Conservation (phyloP, 768 basidiomycete species). For the Coprinopsis marcescibilis region DNA sequence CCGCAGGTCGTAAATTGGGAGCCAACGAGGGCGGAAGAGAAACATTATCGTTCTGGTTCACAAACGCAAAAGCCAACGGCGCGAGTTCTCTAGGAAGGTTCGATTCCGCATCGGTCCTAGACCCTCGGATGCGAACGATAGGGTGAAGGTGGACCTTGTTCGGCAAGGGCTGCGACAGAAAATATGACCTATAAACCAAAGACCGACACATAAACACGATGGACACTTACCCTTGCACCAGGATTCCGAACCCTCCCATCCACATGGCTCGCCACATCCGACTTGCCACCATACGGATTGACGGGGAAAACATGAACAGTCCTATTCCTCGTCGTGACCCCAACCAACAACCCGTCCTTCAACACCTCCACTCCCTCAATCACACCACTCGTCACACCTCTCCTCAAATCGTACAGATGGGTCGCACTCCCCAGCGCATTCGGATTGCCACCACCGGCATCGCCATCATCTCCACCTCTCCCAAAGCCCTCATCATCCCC, state of each 20-base stretch:
- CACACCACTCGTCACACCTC: constrained; percentile 66
- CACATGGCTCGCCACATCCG: constrained; percentile 58
- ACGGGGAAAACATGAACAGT: constrained; percentile 70
- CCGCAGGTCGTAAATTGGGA: constrained; percentile 23
- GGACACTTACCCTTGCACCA: too few species aligned
- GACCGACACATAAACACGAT: too few species aligned
- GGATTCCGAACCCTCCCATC: constrained; percentile 53
- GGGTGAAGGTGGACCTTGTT: constrained; percentile 51
- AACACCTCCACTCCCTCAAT: constrained; percentile 53
- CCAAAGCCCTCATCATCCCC: constrained; percentile 1
- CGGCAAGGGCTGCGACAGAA: constrained; percentile 33
- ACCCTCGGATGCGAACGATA: constrained; percentile 46
- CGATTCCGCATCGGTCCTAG: constrained; percentile 23
- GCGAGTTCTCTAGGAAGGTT: constrained; percentile 15
- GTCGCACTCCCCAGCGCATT: constrained; percentile 27
- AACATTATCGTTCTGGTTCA: constrained; percentile 29
- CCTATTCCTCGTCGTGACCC: constrained; percentile 56
- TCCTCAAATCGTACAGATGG: constrained; percentile 62
- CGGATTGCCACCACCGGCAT: not conserved
- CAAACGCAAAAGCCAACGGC: constrained; percentile 53
- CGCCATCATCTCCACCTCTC: constrained; percentile 3
- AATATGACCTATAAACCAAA: too few species aligned
- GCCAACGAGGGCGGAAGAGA: constrained; percentile 22
- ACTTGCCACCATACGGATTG: constrained; percentile 69
- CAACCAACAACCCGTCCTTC: constrained; percentile 61